Evolutionary conservation across 1,139 yeast genomes (phyloP), one percentile per base, ranked within the genome.

Genomic region (Pichia sp.): DNA sequence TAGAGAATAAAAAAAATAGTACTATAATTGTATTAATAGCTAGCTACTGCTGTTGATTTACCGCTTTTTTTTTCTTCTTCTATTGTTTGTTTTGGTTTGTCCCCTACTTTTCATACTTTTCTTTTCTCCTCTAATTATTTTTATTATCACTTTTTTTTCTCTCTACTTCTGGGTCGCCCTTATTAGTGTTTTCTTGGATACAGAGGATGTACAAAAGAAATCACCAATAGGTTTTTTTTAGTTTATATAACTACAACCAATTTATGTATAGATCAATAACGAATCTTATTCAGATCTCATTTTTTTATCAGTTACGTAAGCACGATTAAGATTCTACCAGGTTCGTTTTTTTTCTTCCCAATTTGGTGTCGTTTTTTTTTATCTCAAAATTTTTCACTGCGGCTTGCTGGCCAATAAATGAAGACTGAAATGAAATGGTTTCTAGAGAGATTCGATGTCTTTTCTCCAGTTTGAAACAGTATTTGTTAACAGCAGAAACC

Each of bases 111-210:
- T 43, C 27, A 16, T 20, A 27, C 30, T 44, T 42, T 31, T 29
- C 46, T 42, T 29, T 46, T 46, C 24, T 7, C 17, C 17, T 30
- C 14, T 30, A 16, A 38, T 40, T 17, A 27, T 17, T 20, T 34
- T 29, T 14, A 36, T 48, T 38, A 7, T 14, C 38, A n/a, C 4
- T 10, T n/a, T 17, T 48, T 38, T 47, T 30, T 36, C 38, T 36
- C 42, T 47, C 49, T 47, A 33, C 30, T 34, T 34, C 49, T 34
- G 42, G 47, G 47, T 44, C 47, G 47, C 36, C 36, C 27, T 17
- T 48, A 10, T 48, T 48, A 46, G 16, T 46, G 27, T 38, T 38
- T 44, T 27, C 34, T 27, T 33, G 34, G 17, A 24, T 24, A 27
- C 47, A 27, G 12, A 33, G 47, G 33, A 44, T 44, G 47, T 44